Evolutionary conservation across 2,329 filamentous ascomycete species (phyloP), one percentile per base, ranked within the genome.

Genomic region (Bipolaris victoriae): DNA sequence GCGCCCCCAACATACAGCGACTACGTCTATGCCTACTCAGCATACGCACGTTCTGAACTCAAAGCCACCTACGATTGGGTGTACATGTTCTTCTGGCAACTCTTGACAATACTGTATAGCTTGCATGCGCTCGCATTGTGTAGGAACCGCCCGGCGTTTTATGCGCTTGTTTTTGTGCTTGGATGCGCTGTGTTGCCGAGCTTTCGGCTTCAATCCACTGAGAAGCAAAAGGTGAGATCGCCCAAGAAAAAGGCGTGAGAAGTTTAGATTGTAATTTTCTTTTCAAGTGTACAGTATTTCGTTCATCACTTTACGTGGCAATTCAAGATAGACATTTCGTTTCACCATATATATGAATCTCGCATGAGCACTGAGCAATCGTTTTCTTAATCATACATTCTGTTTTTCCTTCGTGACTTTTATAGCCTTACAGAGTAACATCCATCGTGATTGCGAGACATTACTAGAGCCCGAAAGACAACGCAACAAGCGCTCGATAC

Each of bases 41-140:
- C 47, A n/a, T 15, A n/a, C 18, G 9, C 47, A 22, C 7, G 24
- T n/a, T 35, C 39, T 26, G 15, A 29, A 3, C 24, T 49, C 7
- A 49, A 24, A 13, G 15, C 9, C 20, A 16, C 41, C 13, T 11
- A 26, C 13, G 11, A 31, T 24, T 46, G n/a, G 47, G 33, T 55
- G 15, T 13, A 39, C 6, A 41, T 40, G 18, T 59, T 55, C 26
- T 60, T 55, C 24, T 64, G 57, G 62, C 57, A 58, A 15, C 26
- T 58, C 10, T 41, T 22, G 11, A 50, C 57, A 7, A 16, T 64
- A 10, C n/a, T 60, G 7, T 60, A 62, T 20, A 37, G 57, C 18
- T 13, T 62, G 33, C 37, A 44, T 3, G 50, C 46, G 9, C 16
- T 64, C 29, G 16, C 45, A 1, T 11, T 54, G 24, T 57, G 35